phyloP scores from a whole-genome alignment of 2,329 filamentous ascomycete species.

The Cytospora paraplurivora region DNA sequence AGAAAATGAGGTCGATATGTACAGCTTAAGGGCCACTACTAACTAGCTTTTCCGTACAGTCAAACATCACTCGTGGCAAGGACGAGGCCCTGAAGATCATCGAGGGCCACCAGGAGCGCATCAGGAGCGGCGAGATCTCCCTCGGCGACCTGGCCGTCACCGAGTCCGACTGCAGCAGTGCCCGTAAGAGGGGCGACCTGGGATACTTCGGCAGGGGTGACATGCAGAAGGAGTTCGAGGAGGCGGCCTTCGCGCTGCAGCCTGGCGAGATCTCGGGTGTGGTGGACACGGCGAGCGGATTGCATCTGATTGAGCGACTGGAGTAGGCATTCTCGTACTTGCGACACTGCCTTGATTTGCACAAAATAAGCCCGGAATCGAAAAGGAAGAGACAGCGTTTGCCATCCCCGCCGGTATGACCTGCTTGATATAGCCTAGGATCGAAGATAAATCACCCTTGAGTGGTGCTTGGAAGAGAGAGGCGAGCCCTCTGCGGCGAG shows the following conservation, averaged over 20 bases:
- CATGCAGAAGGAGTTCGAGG: conserved; percentile 99
- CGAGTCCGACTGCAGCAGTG: conserved; percentile 95
- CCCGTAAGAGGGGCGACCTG: conserved; percentile 89
- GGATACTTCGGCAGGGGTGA: conserved; percentile 93
- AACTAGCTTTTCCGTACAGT: conserved; percentile 41
- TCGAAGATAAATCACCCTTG: background rate
- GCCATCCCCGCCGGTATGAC: background rate
- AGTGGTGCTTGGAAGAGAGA: conserved; percentile 67
- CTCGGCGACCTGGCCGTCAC: conserved; percentile 83
- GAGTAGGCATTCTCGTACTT: conserved; percentile 48
- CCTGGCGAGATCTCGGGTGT: conserved; percentile 84
- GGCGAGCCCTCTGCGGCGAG: conserved; percentile 33
- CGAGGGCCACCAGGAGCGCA: conserved; percentile 71
- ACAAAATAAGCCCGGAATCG: background rate
- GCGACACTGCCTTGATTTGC: background rate
- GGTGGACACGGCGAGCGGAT: conserved; percentile 88
- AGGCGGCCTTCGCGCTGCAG: conserved; percentile 87
- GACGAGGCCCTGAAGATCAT: conserved; percentile 84
- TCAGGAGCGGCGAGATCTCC: conserved; percentile 66
- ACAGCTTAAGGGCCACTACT: background rate
- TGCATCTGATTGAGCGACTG: conserved; percentile 87
- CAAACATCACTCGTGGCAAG: conserved; percentile 83
- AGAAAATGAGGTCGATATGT: background rate
- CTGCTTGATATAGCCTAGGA: background rate
- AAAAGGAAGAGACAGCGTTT: background rate